Percentiles rank a stretch among this genome's conserved stretches.
Evolutionary conservation across 176 grass and related monocot genomes (phyloP).

Genomic region (Pontederia crassipes): DNA sequence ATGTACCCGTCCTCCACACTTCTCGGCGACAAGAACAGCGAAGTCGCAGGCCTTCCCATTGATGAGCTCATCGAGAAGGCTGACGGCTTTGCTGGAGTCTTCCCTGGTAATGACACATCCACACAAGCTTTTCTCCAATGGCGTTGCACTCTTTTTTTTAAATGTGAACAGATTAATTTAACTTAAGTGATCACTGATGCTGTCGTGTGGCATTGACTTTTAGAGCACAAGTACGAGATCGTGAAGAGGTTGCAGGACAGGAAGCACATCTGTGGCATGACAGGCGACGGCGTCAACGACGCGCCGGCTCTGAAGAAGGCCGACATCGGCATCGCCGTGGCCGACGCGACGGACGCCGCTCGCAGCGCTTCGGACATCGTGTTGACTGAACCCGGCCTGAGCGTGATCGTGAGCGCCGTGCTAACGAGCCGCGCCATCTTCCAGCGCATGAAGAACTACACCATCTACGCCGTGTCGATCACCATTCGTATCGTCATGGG

Average conservation of each 20-base stretch:
- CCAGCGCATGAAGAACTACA: conserved; percentile 98
- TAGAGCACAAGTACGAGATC: conserved; percentile 96
- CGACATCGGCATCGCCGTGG: conserved; percentile 93
- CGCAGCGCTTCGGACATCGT: conserved; percentile 85
- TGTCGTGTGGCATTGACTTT: background rate
- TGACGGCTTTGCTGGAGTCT: conserved; percentile 84
- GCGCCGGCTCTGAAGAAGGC: conserved; percentile 95
- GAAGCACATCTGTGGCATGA: conserved; percentile 86
- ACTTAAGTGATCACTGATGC: background rate
- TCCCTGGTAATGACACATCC: conserved; percentile 32
- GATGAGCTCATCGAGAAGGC: conserved; percentile 91
- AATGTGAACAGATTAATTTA: no score
- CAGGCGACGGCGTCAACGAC: conserved; percentile 89
- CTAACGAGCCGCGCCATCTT: conserved; percentile 84
- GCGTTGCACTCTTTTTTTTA: background rate
- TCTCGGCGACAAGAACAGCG: conserved; percentile 48
- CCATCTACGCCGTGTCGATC: conserved; percentile 96
- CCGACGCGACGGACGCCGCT: conserved; percentile 84
- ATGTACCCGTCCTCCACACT: conserved; percentile 86
- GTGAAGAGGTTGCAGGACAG: conserved; percentile 79
- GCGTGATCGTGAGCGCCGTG: conserved; percentile 80
- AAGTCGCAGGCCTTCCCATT: conserved; percentile 42
- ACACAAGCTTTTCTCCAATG: background rate
- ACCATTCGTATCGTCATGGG: conserved; percentile 88
- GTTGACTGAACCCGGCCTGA: conserved; percentile 78